Percentiles rank a stretch among this genome's conserved stretches.
Conservation (phyloP, 2,329 filamentous ascomycete species). For the Fusarium sp. region DNA sequence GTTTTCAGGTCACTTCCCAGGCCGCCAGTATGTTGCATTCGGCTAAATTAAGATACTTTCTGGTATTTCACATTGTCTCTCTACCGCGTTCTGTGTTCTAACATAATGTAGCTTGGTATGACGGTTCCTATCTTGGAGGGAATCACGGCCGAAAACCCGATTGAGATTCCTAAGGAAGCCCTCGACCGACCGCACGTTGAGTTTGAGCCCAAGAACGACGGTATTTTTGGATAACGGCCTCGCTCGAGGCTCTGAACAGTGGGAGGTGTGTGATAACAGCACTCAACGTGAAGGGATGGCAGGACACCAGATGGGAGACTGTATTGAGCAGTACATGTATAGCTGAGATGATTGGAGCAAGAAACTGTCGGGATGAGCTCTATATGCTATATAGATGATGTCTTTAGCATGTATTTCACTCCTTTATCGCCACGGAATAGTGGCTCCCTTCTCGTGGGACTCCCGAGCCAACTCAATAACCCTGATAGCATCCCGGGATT, state of each 20-base stretch:
- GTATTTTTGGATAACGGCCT: background rate
- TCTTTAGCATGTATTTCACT: background rate
- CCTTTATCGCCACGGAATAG: slow-evolving; percentile 42
- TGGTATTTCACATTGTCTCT: background rate
- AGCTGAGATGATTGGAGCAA: background rate
- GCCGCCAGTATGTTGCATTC: background rate
- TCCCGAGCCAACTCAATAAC: slow-evolving; percentile 51
- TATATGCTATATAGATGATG: background rate
- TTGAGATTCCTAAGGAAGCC: background rate
- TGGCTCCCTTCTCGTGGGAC: slow-evolving; percentile 46
- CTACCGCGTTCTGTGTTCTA: background rate
- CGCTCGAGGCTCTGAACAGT: background rate
- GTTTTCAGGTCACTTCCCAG: background rate
- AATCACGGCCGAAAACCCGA: background rate
- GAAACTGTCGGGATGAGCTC: background rate
- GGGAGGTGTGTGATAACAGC: background rate
- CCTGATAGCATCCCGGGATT: slow-evolving; percentile 51
- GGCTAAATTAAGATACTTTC: background rate
- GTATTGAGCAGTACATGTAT: background rate
- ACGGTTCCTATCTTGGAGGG: background rate
- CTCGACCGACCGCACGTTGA: background rate
- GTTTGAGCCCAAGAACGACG: background rate
- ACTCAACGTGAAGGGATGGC: background rate
- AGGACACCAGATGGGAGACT: background rate
- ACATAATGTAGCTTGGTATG: background rate